A percentile compares a stretch with the other conserved stretches of the same genome.
phyloP scores from a whole-genome alignment of 2,329 filamentous ascomycete genomes.

The Bimuria novae-zelandiae region DNA sequence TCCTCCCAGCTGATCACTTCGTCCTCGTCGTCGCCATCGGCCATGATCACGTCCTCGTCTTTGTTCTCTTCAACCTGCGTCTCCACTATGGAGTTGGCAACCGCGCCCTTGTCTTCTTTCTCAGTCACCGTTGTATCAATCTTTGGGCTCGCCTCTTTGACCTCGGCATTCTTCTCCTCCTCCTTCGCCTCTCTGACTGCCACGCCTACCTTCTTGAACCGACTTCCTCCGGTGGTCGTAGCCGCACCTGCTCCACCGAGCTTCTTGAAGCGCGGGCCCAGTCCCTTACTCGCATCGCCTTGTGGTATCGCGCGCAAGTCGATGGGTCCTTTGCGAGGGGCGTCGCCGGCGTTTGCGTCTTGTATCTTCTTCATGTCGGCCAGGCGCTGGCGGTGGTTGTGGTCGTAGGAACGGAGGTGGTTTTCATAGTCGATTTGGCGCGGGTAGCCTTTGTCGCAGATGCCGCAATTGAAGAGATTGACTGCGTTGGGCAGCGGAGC shows the following conservation, averaged over 20 bases:
- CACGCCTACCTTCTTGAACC: slow-evolving; percentile 75
- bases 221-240: slow-evolving; percentile 39
- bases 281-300: slow-evolving; percentile 21
- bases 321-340: slow-evolving; percentile 18
- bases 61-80: slow-evolving; percentile 18
- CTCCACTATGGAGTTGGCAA: background rate
- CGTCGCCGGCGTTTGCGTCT: slow-evolving; percentile 32
- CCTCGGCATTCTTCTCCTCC: slow-evolving; percentile 12
- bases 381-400: slow-evolving; percentile 75
- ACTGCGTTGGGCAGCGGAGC: slow-evolving; percentile 50
- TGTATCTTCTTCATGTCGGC: slow-evolving; percentile 79
- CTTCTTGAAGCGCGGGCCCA: slow-evolving; percentile 33
- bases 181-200: slow-evolving; percentile 18
- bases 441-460: slow-evolving; percentile 91
- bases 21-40: slow-evolving; percentile 31
- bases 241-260: slow-evolving; percentile 20
- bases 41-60: slow-evolving; percentile 37
- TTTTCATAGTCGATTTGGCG: slow-evolving; percentile 97
- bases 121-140: slow-evolving; percentile 31
- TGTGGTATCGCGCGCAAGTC: slow-evolving; percentile 34
- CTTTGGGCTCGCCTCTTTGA: slow-evolving; percentile 22
- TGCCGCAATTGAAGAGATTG: slow-evolving; percentile 56
- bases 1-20: slow-evolving; percentile 47
- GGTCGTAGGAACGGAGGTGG: slow-evolving; percentile 92
- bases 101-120: background rate